phyloP scores from a whole-genome alignment of 352 stramenopile genomes.

The Pythium scleroteichum region DNA sequence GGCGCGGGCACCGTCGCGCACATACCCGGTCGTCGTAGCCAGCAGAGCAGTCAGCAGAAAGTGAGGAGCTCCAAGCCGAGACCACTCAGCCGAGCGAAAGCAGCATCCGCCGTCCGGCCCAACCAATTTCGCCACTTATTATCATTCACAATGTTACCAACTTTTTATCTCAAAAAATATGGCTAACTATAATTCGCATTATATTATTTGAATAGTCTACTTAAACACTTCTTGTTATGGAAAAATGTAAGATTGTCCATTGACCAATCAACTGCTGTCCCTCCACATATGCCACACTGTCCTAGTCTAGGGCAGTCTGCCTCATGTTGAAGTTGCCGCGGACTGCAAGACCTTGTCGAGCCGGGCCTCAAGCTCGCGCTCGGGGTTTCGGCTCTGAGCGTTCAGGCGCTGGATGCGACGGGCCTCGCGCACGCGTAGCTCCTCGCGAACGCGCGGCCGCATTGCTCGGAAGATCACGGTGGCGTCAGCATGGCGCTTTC shows the following conservation, averaged over 20 bases:
- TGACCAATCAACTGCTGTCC: too few relatives aligned
- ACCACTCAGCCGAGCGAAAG: neutral
- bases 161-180: too few relatives aligned
- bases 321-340: conserved; percentile 29
- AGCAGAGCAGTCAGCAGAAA: conserved; percentile 94
- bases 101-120: conserved; percentile 12
- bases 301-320: conserved; percentile 1
- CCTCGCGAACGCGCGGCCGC: conserved; percentile 21
- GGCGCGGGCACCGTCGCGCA: neutral
- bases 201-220: too few relatives aligned
- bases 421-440: conserved; percentile 26
- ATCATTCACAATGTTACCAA: too few relatives aligned
- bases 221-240: too few relatives aligned
- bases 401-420: conserved; percentile 31
- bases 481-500: neutral
- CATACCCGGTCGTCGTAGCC: conserved; percentile 76
- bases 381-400: conserved; percentile 10
- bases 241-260: too few relatives aligned
- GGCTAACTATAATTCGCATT: neutral
- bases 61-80: conserved; percentile 42
- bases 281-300: too few relatives aligned
- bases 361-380: conserved; percentile 18
- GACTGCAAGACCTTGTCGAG: conserved; percentile 4
- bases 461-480: conserved; percentile 26
- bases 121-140: conserved; percentile 27